Evolutionary conservation across 2,329 filamentous ascomycete genomes (phyloP), one percentile per base, ranked within the genome.

Genomic region (Taxawa tesnikishii): DNA sequence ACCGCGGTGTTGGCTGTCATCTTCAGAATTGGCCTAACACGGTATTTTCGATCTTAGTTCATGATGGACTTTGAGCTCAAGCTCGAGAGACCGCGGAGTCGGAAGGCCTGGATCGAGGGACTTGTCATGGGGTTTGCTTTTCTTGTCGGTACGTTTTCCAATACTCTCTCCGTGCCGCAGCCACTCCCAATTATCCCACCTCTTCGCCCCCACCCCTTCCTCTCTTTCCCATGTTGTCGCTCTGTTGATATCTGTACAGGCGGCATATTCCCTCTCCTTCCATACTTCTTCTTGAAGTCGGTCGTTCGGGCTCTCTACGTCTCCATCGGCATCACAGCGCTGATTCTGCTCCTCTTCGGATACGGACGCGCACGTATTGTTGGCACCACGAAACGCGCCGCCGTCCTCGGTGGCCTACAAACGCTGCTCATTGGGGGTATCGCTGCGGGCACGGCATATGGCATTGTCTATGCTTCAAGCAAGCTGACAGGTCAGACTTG

Each of bases 1-100:
- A n/a, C n/a, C n/a, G n/a, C n/a, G n/a, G n/a, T n/a, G n/a, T n/a
- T n/a, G n/a, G n/a, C n/a, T n/a, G n/a, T n/a, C n/a, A n/a, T n/a
- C n/a, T n/a, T n/a, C n/a, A n/a, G n/a, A n/a, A n/a, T n/a, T n/a
- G n/a, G n/a, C n/a, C n/a, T n/a, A n/a, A n/a, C n/a, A n/a, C n/a
- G n/a, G n/a, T n/a, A n/a, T n/a, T n/a, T n/a, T n/a, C n/a, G n/a
- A n/a, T n/a, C n/a, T n/a, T n/a, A 55, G 48, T 75, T 75, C 56
- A 65, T 73, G 60, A 72, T 75, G 63, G 66, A 71, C 46, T 70
- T 75, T 50, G 64, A 68, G 42, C 58, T 70, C 32, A 58, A 57
- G 39, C 58, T 70, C 26, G 58, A 63, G 38, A 15, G 64, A 34
- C 57, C 59, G 3, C 37, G 41, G 5, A 43, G 58, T 49, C 40